Base-by-base conservation (phyloP, 1,284 basidiomycete species). In the Rhodotorula sp. region DNA sequence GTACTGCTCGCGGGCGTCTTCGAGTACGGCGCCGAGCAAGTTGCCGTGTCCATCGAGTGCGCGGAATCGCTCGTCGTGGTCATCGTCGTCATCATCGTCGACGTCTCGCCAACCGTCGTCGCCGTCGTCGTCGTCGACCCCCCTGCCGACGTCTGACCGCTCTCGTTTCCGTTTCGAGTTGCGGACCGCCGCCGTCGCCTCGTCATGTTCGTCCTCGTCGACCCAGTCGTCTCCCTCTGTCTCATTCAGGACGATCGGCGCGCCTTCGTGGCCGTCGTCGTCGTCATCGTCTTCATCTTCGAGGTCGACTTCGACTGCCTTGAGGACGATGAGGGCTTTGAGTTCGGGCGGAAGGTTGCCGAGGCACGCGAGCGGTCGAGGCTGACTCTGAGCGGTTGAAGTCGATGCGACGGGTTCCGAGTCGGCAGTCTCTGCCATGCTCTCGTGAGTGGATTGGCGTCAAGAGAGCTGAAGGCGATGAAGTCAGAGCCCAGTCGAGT, bases 301-400 rank as follows among this genome's bases (percentile, higher is more conserved):
- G 23, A 45, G 31, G 26, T 60, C 59, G n/a, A 12, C 59, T 19
- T 60, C 59, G n/a, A 31, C 59, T n/a, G 45, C 68, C 50, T 69
- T 64, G n/a, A 47, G 28, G 21, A 75, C 73, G 61, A 75, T 75
- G 31, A 66, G 70, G 3, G 61, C 55, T 52, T 75, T 75, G 55
- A 75, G 68, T 58, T 75, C 73, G 8, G 73, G 70, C 8, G 73
- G 73, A 18, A 74, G 59, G 16, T 50, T 38, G 18, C 31, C 48
- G 60, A 69, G 67, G 16, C 59, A 65, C 2, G 71, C 68, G 62
- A 69, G 63, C 48, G n/a, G 34, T 18, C 57, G 61, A 2, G 12
- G 5, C 6, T 43, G 26, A 1, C 21, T 21, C 4, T 43, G 43
- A 6, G 45, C 26, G 18, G 21, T 28, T 7, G 52, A 28, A 7